Conservation (phyloP, 768 basidiomycete species). For the Termitomyces sp. region DNA sequence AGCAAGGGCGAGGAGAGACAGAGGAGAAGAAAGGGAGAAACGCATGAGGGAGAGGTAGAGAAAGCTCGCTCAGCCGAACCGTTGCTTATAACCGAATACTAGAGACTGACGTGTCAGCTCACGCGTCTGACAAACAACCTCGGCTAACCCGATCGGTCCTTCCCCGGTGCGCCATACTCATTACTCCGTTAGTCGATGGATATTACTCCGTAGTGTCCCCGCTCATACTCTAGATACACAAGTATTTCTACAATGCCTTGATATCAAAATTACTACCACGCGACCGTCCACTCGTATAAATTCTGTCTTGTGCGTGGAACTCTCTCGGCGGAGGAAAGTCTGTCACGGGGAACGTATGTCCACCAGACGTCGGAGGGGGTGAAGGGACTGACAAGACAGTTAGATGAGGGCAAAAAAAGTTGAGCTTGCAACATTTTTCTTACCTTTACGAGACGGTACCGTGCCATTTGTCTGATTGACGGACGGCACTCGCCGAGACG, state of each 20-base stretch:
- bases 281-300: conserved; percentile 62
- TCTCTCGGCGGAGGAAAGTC: conserved; percentile 77
- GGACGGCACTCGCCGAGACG: conserved; percentile 10
- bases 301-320: conserved; percentile 46
- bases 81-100: conserved; percentile 25
- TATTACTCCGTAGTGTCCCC: conserved; percentile 12
- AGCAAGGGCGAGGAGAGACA: conserved; percentile 48
- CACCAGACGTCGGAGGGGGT: conserved; percentile 57
- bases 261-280: conserved; percentile 73
- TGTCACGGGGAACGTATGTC: conserved; percentile 69
- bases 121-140: conserved; percentile 15
- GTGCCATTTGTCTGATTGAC: conserved; percentile 20
- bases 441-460: conserved; percentile 47
- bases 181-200: conserved; percentile 6
- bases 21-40: conserved; percentile 48
- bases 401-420: background rate
- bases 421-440: conserved; percentile 14
- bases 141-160: conserved; percentile 6
- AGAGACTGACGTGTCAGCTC: conserved; percentile 49
- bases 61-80: conserved; percentile 9
- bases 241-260: conserved; percentile 20
- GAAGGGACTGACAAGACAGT: conserved; percentile 35
- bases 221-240: background rate
- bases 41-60: conserved; percentile 52
- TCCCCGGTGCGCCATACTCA: conserved; percentile 3